Base-by-base conservation (phyloP, 2,329 filamentous ascomycete genomes). In the Polytolypa hystricis region DNA sequence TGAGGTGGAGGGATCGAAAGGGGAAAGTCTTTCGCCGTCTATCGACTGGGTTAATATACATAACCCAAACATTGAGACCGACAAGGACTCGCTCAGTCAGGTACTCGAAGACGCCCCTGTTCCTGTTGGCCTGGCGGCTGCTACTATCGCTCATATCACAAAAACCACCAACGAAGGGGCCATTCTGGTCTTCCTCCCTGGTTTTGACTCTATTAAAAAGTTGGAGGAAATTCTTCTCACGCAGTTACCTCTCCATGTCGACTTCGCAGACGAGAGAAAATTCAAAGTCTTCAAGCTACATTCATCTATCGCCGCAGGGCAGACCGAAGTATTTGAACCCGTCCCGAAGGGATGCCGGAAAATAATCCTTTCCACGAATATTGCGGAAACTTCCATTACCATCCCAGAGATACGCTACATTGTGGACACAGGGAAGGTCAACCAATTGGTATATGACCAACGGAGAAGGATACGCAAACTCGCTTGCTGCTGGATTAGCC, bases 351-450 rank as follows among this genome's bases (percentile, higher is more conserved):
- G 62, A 11, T 60, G 58, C 31, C 59, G 69, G 29, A 66, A 67
- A 42, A 59, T 72, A 20, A 65, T 72, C 21, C 50, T 72, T 6
- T 57, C 66, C 3, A 71, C 67, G 0, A 67, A 69, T 37, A 66
- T 71, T 39, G 66, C 66, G 5, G 69, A 71, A 45, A 69, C 66
- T 0, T 68, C 64, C 3, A 51, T 71, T 27, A 71, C 68, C 4
- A 62, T 71, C n/a, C 60, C 66, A 6, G 68, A 71, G 41, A 65
- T 72, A 14, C 59, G 60, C 37, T 65, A 62, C 45, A 66, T 73
- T 2, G 52, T 73, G 21, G 69, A 73, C 41, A 53, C 56, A 11
- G 69, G 69, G 33, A 67, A 62, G 44, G 42, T 57, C 9, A 54
- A 62, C 18, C 52, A 59, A 30, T 47, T 47, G 14, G 44, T 54